Percentiles rank a stretch among this genome's conserved stretches.
phyloP scores from a whole-genome alignment of 2,329 filamentous ascomycete species.

The Hawksworthiomyces lignivorus region DNA sequence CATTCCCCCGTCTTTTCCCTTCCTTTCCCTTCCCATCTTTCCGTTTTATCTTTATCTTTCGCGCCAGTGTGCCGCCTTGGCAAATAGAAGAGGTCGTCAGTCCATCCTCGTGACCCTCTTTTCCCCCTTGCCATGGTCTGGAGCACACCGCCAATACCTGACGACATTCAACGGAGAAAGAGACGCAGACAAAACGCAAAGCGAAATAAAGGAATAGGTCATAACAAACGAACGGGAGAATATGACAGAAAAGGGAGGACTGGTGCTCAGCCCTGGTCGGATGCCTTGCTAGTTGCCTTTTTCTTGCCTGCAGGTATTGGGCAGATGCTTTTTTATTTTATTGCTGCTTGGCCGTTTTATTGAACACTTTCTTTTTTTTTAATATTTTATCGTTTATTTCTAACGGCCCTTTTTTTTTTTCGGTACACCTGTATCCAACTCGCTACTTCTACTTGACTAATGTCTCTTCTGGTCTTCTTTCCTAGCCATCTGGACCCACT shows the following conservation, averaged over 20 bases:
- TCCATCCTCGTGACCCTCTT: constrained; percentile 9
- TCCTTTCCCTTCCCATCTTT: background rate
- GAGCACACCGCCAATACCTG: constrained; percentile 9
- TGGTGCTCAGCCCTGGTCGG: background rate
- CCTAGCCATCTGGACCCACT: too few relatives aligned
- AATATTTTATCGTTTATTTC: too few relatives aligned
- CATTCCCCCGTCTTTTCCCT: background rate
- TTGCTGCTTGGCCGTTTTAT: too few relatives aligned
- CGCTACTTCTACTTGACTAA: too few relatives aligned
- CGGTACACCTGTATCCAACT: too few relatives aligned
- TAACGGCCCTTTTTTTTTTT: too few relatives aligned
- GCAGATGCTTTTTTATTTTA: too few relatives aligned
- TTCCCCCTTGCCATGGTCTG: constrained; percentile 4
- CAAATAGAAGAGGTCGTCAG: constrained; percentile 5
- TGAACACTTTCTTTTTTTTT: too few relatives aligned
- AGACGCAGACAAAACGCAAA: background rate
- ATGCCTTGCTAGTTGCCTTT: too few relatives aligned
- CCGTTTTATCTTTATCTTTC: background rate
- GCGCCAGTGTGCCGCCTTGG: constrained; percentile 2
- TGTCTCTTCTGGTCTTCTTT: too few relatives aligned
- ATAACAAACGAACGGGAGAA: too few relatives aligned
- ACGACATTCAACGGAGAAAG: background rate
- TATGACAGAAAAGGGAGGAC: background rate
- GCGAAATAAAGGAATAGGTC: background rate
- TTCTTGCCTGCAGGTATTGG: too few relatives aligned